Percentiles rank a stretch among this genome's conserved stretches.
Evolutionary conservation across 345 rosid genomes (phyloP).

Genomic region (Linum lewisii): DNA sequence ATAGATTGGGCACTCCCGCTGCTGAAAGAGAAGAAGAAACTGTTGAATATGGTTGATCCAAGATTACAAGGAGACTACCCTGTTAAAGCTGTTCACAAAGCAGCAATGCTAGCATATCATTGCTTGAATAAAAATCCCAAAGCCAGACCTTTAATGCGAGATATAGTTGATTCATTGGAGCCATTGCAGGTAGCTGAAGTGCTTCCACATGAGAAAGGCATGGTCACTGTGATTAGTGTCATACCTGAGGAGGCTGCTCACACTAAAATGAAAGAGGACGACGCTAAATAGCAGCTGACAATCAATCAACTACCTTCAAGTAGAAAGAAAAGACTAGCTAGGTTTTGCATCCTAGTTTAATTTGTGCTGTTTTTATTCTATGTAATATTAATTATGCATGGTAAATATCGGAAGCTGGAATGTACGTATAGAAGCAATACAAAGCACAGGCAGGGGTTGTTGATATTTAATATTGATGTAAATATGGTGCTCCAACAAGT

Average conservation of each 20-base stretch:
- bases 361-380: not conserved
- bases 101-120: conserved; percentile 94
- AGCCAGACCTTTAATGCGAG: conserved; percentile 97
- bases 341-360: not conserved
- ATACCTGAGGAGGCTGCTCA: conserved; percentile 30
- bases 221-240: conserved; percentile 37
- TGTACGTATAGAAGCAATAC: not conserved
- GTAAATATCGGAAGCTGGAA: not conserved
- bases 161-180: conserved; percentile 87
- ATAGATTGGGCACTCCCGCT: conserved; percentile 88
- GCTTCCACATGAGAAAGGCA: conserved; percentile 24
- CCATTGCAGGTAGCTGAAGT: conserved; percentile 61
- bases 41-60: conserved; percentile 64
- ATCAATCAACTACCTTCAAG: conserved; percentile 3
- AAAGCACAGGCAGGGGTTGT: not conserved
- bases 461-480: too few relatives aligned
- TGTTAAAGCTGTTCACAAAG: conserved; percentile 63
- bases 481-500: not conserved
- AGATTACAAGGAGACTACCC: conserved; percentile 71
- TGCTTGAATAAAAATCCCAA: conserved; percentile 88
- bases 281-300: conserved; percentile 14
- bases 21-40: conserved; percentile 82
- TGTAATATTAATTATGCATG: not conserved
- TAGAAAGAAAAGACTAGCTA: not conserved
- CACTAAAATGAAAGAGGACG: conserved; percentile 23